Conservation (phyloP, 108 stramenopile genomes). For the Cyclotella distinguenda region DNA sequence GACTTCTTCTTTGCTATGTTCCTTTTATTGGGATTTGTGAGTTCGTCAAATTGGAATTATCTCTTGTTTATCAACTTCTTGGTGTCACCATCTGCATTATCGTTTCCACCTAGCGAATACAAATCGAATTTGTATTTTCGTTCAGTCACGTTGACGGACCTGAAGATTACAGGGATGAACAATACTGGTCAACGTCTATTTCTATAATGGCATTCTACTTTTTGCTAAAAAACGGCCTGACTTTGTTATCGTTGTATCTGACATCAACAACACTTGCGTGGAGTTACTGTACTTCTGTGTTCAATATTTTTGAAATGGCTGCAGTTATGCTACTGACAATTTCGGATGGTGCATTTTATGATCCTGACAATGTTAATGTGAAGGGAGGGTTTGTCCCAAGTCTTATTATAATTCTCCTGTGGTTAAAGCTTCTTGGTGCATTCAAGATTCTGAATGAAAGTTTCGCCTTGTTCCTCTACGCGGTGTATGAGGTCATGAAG, state of each 20-base stretch:
- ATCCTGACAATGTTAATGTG: conserved; percentile 1
- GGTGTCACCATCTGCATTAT: too few relatives aligned
- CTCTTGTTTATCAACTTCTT: too few relatives aligned
- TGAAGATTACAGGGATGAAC: conserved; percentile 12
- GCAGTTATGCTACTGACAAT: conserved; percentile 27
- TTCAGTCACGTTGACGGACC: conserved; percentile 30
- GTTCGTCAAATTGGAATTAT: too few relatives aligned
- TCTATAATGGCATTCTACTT: conserved; percentile 34
- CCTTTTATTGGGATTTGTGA: conserved; percentile 38
- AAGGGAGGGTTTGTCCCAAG: conserved; percentile 32
- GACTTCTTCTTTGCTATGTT: conserved; percentile 47
- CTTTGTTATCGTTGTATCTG: conserved; percentile 42
- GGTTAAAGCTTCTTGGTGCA: conserved; percentile 39
- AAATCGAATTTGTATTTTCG: conserved; percentile 36
- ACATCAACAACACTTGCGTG: conserved; percentile 35
- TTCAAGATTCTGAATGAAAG: conserved; percentile 44
- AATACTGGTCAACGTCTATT: conserved; percentile 26
- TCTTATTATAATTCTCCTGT: conserved; percentile 36
- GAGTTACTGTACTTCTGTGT: conserved; percentile 33
- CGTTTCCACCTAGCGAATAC: too few relatives aligned
- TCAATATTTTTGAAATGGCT: conserved; percentile 42
- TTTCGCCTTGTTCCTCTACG: conserved; percentile 39
- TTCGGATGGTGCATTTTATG: conserved; percentile 3
- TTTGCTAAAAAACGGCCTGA: conserved; percentile 36
- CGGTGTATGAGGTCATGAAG: conserved; percentile 39